Evolutionary conservation across 2,329 filamentous ascomycete species (phyloP).

Genomic region (Aspergillus quadricinctus): DNA sequence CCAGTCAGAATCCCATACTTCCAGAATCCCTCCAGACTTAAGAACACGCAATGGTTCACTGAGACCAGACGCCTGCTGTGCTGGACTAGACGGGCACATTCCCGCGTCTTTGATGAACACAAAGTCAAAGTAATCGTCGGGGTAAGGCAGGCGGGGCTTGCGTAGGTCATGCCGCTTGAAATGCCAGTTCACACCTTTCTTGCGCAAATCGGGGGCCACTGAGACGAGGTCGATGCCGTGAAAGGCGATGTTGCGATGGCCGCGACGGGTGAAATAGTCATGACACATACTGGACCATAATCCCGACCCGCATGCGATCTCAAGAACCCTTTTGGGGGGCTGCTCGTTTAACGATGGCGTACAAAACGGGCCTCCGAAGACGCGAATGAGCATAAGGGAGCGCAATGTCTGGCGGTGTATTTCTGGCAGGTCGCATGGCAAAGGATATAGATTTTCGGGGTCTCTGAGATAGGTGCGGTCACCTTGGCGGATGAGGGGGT

Average conservation of each 20-base stretch:
- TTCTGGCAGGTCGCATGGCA: slow-evolving; percentile 82
- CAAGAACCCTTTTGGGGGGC: slow-evolving; percentile 72
- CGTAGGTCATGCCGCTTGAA: slow-evolving; percentile 87
- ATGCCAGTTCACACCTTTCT: slow-evolving; percentile 76
- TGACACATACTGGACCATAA: slow-evolving; percentile 90
- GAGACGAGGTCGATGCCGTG: slow-evolving; percentile 79
- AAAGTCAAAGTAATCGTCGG: slow-evolving; percentile 76
- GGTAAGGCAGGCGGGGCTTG: slow-evolving; percentile 69
- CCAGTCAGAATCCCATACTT: slow-evolving; percentile 88
- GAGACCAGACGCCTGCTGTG: slow-evolving; percentile 51
- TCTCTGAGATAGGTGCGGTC: slow-evolving; percentile 81
- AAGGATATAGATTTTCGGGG: slow-evolving; percentile 67
- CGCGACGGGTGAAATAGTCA: slow-evolving; percentile 67
- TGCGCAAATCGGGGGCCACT: slow-evolving; percentile 59
- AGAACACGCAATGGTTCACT: slow-evolving; percentile 76
- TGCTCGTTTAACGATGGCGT: slow-evolving; percentile 62
- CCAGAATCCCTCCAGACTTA: slow-evolving; percentile 71
- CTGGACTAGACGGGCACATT: slow-evolving; percentile 58
- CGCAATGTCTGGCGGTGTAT: slow-evolving; percentile 82
- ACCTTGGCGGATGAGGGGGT: slow-evolving; percentile 67
- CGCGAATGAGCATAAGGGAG: slow-evolving; percentile 73
- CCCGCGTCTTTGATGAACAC: slow-evolving; percentile 84
- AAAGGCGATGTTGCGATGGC: slow-evolving; percentile 68
- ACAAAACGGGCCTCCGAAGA: slow-evolving; percentile 77
- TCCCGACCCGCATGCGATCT: slow-evolving; percentile 80